Base-by-base conservation (phyloP, 768 basidiomycete species). In the Leccinum barrowsii region DNA sequence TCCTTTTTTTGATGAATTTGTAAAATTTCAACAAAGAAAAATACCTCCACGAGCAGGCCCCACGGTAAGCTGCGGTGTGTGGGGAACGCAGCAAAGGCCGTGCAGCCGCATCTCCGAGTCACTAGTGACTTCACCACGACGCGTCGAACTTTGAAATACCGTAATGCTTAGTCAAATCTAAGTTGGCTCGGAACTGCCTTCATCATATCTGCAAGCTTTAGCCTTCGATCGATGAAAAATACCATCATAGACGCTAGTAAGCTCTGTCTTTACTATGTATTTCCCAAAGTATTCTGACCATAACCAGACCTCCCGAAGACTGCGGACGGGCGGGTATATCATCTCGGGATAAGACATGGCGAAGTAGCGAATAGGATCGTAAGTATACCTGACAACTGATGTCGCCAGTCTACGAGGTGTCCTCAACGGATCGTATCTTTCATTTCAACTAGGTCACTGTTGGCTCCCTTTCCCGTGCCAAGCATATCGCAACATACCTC, bases 311-410 rank as follows among this genome's bases (percentile, higher is more conserved):
- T 92, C 67, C 90, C 90, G 58, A 82, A 84, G 58, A 89, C 89
- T 40, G 78, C 77, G 50, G 87, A 89, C 68, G 80, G 80, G 52
- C 85, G 87, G 54, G 89, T 90, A 49, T 92, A 92, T 73, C 90
- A 92, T 72, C 81, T 92, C 26, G 90, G 89, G 37, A 72, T 92
- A 61, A 79, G 83, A 49, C 77, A 82, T 42, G 89, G 91, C 42
- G 88, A 93, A 70, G 85, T 93, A 13, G 87, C 90, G 44, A 91
- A 91, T 71, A 82, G 88, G 56, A 87, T 92, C 62, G 87, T 91
- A 69, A 71, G 79, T 40, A 44, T 54, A 15, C 46, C 6, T 47
- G 46, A 44, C 22, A 46, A 19, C 53, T 26, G 50, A 50, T 35
- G 32, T 54, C 59, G 50, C 37, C 35, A 21, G 17, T 22, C 34